A percentile compares a stretch with the other conserved stretches of the same genome.
Evolutionary conservation across 345 rosid genomes (phyloP).

Genomic region (Populus pruinosa): DNA sequence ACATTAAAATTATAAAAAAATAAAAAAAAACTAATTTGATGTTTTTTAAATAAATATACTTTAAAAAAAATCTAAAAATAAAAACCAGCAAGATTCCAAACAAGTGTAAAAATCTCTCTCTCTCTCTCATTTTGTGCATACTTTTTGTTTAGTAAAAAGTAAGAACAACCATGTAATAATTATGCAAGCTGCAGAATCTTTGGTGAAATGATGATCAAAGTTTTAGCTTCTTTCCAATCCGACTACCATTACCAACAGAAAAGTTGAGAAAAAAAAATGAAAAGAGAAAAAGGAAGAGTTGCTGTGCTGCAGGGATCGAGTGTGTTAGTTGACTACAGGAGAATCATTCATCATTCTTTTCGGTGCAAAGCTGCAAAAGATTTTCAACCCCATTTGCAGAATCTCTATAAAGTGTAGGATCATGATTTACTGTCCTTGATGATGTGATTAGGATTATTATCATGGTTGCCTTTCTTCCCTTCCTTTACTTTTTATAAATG

Average conservation of each 20-base stretch:
- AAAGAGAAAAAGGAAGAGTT: background rate
- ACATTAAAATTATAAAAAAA: too few relatives aligned
- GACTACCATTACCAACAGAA: background rate
- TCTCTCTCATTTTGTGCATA: background rate
- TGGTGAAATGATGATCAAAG: background rate
- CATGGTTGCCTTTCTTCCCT: too few relatives aligned
- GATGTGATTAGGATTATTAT: background rate
- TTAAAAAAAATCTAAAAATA: too few relatives aligned
- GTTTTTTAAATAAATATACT: too few relatives aligned
- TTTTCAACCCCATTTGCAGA: background rate
- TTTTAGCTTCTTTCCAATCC: background rate
- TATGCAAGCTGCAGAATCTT: background rate
- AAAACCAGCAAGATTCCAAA: too few relatives aligned
- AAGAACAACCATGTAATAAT: background rate
- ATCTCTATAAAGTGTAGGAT: background rate
- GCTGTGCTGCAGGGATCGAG: background rate
- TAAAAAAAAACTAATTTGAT: too few relatives aligned
- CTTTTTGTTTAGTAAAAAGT: background rate
- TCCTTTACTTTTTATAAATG: too few relatives aligned
- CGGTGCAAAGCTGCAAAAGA: background rate
- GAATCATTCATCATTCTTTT: background rate
- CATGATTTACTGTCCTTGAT: background rate
- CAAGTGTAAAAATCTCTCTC: too few relatives aligned
- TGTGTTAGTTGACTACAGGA: background rate
- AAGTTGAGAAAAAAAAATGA: background rate